These are phyloP conservation scores for Leishmania amazonensis DNA, from an alignment of 208 protist species.

Conservation along the genomic window DNA sequence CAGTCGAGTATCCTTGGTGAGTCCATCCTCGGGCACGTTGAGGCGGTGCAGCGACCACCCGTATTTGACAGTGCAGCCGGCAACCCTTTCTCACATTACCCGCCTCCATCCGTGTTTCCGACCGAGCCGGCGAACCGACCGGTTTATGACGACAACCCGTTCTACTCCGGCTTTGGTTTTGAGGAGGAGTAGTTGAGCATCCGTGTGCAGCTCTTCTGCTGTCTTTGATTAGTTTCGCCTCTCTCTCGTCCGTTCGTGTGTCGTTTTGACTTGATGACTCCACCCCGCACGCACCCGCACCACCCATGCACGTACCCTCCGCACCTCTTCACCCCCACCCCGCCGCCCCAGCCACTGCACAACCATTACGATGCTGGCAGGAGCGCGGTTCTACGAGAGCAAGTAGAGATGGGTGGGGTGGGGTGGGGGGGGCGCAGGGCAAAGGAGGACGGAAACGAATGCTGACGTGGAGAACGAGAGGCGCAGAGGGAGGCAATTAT, in stretches of 20 bases:
- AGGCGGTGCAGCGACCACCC: neutral
- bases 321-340: neutral
- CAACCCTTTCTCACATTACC: neutral
- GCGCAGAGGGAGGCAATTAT: neutral
- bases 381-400: neutral
- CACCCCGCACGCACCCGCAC: neutral
- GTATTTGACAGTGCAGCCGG: neutral
- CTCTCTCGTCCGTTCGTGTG: neutral
- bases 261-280: neutral
- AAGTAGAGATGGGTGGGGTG: neutral
- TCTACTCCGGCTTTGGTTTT: conserved; percentile 44
- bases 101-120: conserved; percentile 1
- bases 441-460: neutral
- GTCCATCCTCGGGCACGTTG: neutral
- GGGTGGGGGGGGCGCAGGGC: neutral
- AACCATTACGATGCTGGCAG: neutral
- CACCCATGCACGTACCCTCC: neutral
- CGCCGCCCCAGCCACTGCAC: neutral
- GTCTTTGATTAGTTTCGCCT: neutral
- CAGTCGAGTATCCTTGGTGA: conserved; percentile 11
- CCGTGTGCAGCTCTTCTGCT: neutral
- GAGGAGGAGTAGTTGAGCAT: conserved; percentile 24
- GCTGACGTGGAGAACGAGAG: too few species aligned
- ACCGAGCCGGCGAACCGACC: neutral
- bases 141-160: conserved; percentile 34